Evolutionary conservation across 2,329 filamentous ascomycete species (phyloP).

Genomic region (Tolypocladium cylindrosporum): DNA sequence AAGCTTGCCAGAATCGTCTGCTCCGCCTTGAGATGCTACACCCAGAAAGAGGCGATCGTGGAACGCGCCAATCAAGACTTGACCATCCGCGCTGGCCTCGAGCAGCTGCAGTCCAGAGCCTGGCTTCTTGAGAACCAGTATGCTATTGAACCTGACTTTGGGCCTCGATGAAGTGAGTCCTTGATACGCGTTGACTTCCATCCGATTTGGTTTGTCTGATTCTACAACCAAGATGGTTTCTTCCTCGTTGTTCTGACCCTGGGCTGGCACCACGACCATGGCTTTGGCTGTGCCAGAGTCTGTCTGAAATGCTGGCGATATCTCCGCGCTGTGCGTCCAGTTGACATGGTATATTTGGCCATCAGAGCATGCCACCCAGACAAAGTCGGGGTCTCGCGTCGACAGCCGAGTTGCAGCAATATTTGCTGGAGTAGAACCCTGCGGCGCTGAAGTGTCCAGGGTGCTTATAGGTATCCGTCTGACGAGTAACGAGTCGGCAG

Average conservation of each 20-base stretch:
- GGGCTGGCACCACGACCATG: constrained; percentile 30
- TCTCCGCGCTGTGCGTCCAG: constrained; percentile 41
- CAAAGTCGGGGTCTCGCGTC: constrained; percentile 27
- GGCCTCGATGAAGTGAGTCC: constrained; percentile 5
- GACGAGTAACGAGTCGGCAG: constrained; percentile 69
- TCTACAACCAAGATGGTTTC: constrained; percentile 41
- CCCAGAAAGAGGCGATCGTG: constrained; percentile 27
- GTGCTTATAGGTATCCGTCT: constrained; percentile 52
- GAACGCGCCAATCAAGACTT: constrained; percentile 38
- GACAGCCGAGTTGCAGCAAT: constrained; percentile 33
- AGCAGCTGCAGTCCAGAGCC: constrained; percentile 30
- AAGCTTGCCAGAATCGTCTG: constrained; percentile 14
- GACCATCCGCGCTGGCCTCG: constrained; percentile 41
- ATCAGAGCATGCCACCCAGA: constrained; percentile 52
- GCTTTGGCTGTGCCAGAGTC: constrained; percentile 33
- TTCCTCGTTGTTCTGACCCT: constrained; percentile 17
- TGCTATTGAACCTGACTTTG: constrained; percentile 18
- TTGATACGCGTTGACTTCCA: constrained; percentile 37
- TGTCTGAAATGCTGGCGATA: constrained; percentile 30
- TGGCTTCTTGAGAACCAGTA: constrained; percentile 26
- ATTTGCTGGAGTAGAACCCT: constrained; percentile 14
- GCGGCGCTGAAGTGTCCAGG: constrained; percentile 14
- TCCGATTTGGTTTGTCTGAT: constrained; percentile 21
- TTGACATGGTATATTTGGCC: constrained; percentile 47
- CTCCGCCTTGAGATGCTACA: constrained; percentile 11